Percentiles rank a stretch among this genome's conserved stretches.
Evolutionary conservation across 2,329 filamentous ascomycete species (phyloP).

Genomic region (Claviceps fusiformis): DNA sequence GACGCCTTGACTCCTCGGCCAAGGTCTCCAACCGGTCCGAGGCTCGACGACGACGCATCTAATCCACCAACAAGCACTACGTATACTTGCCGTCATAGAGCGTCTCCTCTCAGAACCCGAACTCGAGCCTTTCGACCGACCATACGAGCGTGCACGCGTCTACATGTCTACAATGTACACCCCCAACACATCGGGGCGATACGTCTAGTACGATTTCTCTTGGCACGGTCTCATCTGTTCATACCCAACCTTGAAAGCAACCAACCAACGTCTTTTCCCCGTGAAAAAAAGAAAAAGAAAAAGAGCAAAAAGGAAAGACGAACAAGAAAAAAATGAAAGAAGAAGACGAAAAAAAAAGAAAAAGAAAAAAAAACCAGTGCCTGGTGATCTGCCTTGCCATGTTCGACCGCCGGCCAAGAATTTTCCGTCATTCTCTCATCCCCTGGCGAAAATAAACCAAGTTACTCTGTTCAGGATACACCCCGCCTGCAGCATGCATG

Average conservation of each 20-base stretch:
- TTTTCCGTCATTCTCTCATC: background rate
- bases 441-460: background rate
- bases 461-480: background rate
- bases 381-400: background rate
- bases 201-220: background rate
- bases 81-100: background rate
- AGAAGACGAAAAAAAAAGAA: too few relatives aligned
- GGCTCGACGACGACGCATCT: background rate
- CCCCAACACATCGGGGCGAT: background rate
- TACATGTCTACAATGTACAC: background rate
- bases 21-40: background rate
- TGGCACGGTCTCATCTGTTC: background rate
- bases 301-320: too few relatives aligned
- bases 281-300: too few relatives aligned
- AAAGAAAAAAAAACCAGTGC: too few relatives aligned
- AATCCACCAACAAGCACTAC: background rate
- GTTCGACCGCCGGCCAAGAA: background rate
- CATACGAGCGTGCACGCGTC: background rate
- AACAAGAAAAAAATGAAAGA: too few relatives aligned
- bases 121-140: background rate
- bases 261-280: too few relatives aligned
- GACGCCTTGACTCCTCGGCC: too few relatives aligned
- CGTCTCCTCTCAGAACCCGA: background rate
- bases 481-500: constrained; percentile 3
- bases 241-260: background rate